Conservation (phyloP, 2,329 filamentous ascomycete species). For the Fusarium chuoi region DNA sequence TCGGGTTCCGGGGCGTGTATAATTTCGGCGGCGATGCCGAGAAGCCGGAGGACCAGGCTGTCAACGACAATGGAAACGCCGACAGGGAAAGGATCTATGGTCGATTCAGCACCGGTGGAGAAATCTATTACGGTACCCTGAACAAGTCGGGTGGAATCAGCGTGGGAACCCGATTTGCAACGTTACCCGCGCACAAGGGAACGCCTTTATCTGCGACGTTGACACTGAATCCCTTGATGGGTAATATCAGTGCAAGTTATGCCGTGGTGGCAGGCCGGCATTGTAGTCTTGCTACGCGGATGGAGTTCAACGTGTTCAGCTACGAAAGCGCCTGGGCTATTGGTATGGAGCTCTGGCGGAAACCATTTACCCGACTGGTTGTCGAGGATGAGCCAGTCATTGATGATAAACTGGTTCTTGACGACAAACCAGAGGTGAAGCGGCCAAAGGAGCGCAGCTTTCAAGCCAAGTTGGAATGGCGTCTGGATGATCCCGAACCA, state of each 20-base stretch:
- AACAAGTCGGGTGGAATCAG: constrained; percentile 96
- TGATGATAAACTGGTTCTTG: constrained; percentile 41
- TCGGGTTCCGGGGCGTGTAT: constrained; percentile 90
- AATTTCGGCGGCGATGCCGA: constrained; percentile 85
- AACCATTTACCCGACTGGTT: constrained; percentile 56
- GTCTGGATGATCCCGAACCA: constrained; percentile 54
- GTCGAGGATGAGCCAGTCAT: constrained; percentile 47
- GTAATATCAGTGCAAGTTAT: constrained; percentile 90
- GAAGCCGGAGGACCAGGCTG: constrained; percentile 32
- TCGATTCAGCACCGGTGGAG: constrained; percentile 88
- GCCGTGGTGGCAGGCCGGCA: constrained; percentile 86
- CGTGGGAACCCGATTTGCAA: constrained; percentile 88
- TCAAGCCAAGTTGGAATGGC: constrained; percentile 64
- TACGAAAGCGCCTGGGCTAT: constrained; percentile 96
- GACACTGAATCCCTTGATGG: constrained; percentile 94
- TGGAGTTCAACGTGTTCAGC: constrained; percentile 98
- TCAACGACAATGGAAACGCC: constrained; percentile 37
- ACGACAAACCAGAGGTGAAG: constrained; percentile 22
- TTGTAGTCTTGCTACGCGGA: constrained; percentile 86
- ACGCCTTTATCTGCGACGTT: constrained; percentile 94
- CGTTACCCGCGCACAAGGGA: constrained; percentile 80
- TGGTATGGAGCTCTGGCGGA: constrained; percentile 92
- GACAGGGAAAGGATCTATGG: constrained; percentile 75
- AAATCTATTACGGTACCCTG: constrained; percentile 93
- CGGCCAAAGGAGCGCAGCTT: constrained; percentile 57